Percentiles rank a stretch among this genome's conserved stretches.
Evolutionary conservation across 2,329 filamentous ascomycete genomes (phyloP).

Genomic region (Penicillium sp.): DNA sequence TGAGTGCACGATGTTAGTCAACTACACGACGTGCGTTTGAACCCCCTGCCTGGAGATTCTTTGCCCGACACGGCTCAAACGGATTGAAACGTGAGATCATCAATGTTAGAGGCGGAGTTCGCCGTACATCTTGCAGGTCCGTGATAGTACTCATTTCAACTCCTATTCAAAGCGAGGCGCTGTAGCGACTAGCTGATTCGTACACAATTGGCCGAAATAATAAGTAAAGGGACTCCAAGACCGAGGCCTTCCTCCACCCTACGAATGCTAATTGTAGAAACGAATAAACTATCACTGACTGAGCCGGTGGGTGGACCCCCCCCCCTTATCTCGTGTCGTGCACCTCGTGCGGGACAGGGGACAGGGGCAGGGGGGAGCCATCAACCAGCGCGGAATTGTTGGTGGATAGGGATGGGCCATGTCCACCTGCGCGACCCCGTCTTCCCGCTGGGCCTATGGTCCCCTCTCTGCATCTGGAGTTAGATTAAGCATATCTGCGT

Average conservation of each 20-base stretch:
- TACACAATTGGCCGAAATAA: not conserved
- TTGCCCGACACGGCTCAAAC: not conserved
- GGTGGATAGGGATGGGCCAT: slow-evolving; percentile 10
- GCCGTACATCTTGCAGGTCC: not conserved
- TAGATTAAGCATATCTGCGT: slow-evolving; percentile 36
- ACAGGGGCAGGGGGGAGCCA: slow-evolving; percentile 1
- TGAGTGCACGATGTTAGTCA: slow-evolving; percentile 4
- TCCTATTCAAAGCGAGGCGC: not conserved
- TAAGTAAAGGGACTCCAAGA: not conserved
- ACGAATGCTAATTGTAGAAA: not conserved
- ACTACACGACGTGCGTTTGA: slow-evolving; percentile 3
- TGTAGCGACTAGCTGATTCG: not conserved
- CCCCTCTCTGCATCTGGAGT: slow-evolving; percentile 26
- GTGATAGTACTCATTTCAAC: not conserved
- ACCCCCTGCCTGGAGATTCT: not conserved
- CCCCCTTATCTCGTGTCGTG: slow-evolving; percentile 6
- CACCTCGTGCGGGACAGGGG: slow-evolving; percentile 9
- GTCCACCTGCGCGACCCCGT: slow-evolving; percentile 4
- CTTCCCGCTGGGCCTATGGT: not conserved
- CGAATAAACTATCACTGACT: not conserved
- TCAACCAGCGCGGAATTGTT: not conserved
- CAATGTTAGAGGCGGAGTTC: not conserved
- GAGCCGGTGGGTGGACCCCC: slow-evolving; percentile 4
- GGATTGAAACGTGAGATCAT: not conserved
- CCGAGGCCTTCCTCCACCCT: not conserved